phyloP scores from a whole-genome alignment of 1,284 basidiomycete species.

The Ganoderma lingzhi region DNA sequence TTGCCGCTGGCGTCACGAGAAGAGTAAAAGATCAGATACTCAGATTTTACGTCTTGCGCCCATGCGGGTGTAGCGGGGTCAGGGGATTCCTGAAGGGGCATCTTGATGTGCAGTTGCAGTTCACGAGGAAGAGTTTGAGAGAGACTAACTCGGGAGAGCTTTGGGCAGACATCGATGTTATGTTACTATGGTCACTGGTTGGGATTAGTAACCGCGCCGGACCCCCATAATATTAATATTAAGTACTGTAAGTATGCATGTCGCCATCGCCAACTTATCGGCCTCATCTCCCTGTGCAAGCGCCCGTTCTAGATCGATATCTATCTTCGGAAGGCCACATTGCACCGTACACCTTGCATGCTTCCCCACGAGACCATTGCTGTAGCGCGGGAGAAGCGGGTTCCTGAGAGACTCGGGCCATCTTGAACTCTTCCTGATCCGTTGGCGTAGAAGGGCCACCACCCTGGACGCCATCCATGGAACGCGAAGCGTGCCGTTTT shows the following conservation, averaged over 20 bases:
- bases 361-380: background rate
- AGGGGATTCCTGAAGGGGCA: slow-evolving; percentile 44
- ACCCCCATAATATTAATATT: too few relatives aligned
- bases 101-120: slow-evolving; percentile 20
- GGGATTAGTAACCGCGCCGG: background rate
- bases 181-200: background rate
- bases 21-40: slow-evolving; percentile 72
- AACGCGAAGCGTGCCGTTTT: slow-evolving; percentile 1
- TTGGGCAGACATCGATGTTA: background rate
- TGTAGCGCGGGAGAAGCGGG: background rate
- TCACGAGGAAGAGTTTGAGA: background rate
- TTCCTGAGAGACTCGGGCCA: background rate
- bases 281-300: background rate
- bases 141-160: background rate
- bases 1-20: slow-evolving; percentile 56
- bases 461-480: slow-evolving; percentile 4
- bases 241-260: background rate
- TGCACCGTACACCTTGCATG: background rate
- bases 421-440: background rate
- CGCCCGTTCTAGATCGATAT: background rate
- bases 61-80: slow-evolving; percentile 47
- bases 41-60: slow-evolving; percentile 48
- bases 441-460: background rate
- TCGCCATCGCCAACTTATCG: background rate
- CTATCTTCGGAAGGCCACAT: background rate